A percentile compares a stretch with the other conserved stretches of the same genome.
phyloP scores from a whole-genome alignment of 139 green algal genomes.

The Astrephomene gubernaculifera region DNA sequence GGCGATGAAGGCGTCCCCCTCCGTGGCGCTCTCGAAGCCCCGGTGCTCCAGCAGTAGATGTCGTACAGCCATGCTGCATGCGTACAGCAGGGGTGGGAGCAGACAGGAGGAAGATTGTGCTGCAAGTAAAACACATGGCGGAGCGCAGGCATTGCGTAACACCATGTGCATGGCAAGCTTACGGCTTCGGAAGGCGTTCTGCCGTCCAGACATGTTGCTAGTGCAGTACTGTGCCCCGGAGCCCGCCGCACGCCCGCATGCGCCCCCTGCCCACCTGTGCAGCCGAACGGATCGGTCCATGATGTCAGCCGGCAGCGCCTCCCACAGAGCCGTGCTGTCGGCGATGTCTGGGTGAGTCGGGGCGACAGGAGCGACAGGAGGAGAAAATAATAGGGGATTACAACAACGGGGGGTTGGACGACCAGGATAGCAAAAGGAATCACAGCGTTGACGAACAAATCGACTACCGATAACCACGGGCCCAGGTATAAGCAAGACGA shows the following conservation, averaged over 20 bases:
- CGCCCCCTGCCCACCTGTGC: not conserved
- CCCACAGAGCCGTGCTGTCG: conserved; percentile 44
- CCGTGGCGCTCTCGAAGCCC: conserved; percentile 39
- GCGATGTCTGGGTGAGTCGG: conserved; percentile 44
- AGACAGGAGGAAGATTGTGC: not conserved
- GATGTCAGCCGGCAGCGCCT: conserved; percentile 30
- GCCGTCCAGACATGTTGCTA: too few species aligned
- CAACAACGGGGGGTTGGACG: not conserved
- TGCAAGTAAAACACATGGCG: too few species aligned
- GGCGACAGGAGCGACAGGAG: not conserved
- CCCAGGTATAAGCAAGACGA: too few species aligned
- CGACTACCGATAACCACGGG: too few species aligned
- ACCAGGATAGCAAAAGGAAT: not conserved
- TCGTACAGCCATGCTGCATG: conserved; percentile 2
- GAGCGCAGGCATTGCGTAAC: too few species aligned
- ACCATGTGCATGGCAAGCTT: too few species aligned
- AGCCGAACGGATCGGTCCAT: conserved; percentile 44
- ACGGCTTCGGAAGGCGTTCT: too few species aligned
- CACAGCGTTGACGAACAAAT: too few species aligned
- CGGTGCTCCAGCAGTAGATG: conserved; percentile 19
- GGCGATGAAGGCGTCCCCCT: conserved; percentile 60
- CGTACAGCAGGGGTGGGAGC: not conserved
- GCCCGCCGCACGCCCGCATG: too few species aligned
- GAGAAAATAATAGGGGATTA: not conserved
- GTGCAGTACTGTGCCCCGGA: too few species aligned